phyloP scores from a whole-genome alignment of 1,139 yeast genomes.

The Suhomyces taliae region DNA sequence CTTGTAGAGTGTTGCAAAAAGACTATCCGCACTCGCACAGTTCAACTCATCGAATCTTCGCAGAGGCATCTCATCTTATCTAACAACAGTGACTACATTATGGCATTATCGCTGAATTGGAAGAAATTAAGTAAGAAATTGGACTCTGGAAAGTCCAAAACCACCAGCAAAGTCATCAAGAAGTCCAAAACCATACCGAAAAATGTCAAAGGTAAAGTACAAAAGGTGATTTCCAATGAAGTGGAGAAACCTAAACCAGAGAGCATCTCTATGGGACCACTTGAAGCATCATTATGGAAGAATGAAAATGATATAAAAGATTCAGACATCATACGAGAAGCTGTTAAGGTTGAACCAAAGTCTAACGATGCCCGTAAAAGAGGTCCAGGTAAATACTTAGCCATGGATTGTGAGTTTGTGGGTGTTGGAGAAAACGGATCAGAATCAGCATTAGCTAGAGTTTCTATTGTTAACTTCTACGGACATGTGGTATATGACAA shows the following conservation, averaged over 20 bases:
- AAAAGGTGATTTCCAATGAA: neutral
- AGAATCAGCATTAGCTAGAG: slow-evolving; percentile 77
- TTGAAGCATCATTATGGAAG: slow-evolving; percentile 33
- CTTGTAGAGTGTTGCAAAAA: neutral
- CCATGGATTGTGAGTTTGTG: slow-evolving; percentile 93
- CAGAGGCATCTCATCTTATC: slow-evolving; percentile 2
- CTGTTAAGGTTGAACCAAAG: neutral
- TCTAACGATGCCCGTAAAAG: slow-evolving; percentile 16
- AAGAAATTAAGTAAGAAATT: slow-evolving; percentile 29
- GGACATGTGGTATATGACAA: slow-evolving; percentile 72
- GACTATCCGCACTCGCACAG: neutral
- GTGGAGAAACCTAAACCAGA: neutral
- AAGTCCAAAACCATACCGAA: slow-evolving; percentile 2
- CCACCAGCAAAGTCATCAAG: neutral
- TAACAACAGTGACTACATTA: neutral
- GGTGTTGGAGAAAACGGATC: slow-evolving; percentile 79
- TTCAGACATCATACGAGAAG: slow-evolving; percentile 14
- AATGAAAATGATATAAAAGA: slow-evolving; percentile 25
- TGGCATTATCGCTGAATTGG: slow-evolving; percentile 34
- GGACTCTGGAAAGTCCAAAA: neutral
- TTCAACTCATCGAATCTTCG: neutral
- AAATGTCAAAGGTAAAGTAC: slow-evolving; percentile 3
- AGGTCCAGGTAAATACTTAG: slow-evolving; percentile 68
- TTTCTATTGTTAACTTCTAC: slow-evolving; percentile 79
- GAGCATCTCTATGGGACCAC: slow-evolving; percentile 13